Percentiles rank a stretch among this genome's conserved stretches.
phyloP scores from a whole-genome alignment of 441 rosid species.

The Theobroma grandiflorum region DNA sequence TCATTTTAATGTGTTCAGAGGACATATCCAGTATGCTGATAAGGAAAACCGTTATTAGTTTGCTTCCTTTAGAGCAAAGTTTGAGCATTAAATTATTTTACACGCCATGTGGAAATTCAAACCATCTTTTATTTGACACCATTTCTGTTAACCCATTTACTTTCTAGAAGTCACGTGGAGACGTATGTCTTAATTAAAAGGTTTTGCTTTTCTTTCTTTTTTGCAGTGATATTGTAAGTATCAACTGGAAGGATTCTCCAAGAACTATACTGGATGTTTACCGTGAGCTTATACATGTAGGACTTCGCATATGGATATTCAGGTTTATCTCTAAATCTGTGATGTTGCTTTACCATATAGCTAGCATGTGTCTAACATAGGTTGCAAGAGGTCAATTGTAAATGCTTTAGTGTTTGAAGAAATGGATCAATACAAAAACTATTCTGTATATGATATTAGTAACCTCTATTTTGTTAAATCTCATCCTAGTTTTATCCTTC shows the following conservation, averaged over 20 bases:
- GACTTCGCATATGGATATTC: constrained; percentile 92
- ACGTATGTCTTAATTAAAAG: neutral
- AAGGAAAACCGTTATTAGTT: neutral
- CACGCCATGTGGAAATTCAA: neutral
- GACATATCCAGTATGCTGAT: neutral
- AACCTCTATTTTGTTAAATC: neutral
- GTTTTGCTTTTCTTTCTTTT: constrained; percentile 24
- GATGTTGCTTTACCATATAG: neutral
- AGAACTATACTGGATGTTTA: constrained; percentile 76
- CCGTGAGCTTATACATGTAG: constrained; percentile 72
- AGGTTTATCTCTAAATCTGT: constrained; percentile 53
- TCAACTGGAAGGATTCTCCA: constrained; percentile 76
- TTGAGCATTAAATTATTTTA: neutral
- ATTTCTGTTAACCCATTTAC: constrained; percentile 1
- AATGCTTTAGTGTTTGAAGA: neutral
- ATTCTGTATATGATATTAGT: neutral
- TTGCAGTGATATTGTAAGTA: constrained; percentile 54
- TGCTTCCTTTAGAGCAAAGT: neutral
- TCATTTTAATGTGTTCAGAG: neutral
- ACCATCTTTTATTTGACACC: neutral
- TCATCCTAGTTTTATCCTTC: neutral
- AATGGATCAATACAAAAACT: too few relatives aligned
- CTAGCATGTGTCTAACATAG: neutral
- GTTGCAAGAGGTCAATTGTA: neutral
- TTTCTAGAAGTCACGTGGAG: constrained; percentile 13